Evolutionary conservation across 2,329 filamentous ascomycete genomes (phyloP).

Genomic region (Penicillium sp.): DNA sequence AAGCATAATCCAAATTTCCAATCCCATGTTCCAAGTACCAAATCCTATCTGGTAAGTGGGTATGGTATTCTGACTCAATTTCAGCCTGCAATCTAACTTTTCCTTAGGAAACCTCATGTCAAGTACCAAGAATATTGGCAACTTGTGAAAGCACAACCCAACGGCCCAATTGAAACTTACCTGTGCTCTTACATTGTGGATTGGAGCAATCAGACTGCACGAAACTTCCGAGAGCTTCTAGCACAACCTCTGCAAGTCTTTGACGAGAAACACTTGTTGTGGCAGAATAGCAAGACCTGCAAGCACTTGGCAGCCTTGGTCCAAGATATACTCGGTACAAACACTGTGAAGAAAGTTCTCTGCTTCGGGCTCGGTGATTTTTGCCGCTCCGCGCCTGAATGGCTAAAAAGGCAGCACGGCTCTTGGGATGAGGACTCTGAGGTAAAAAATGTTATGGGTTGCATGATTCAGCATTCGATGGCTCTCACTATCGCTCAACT

Average conservation of each 20-base stretch:
- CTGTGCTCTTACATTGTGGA: conserved; percentile 22
- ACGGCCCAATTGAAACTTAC: conserved; percentile 18
- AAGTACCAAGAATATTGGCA: conserved; percentile 23
- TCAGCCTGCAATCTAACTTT: conserved; percentile 13
- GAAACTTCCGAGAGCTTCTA: conserved; percentile 21
- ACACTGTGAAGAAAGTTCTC: conserved; percentile 18
- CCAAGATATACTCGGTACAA: conserved; percentile 13
- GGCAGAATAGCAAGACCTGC: conserved; percentile 20
- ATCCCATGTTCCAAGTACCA: conserved; percentile 19
- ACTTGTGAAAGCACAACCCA: conserved; percentile 19
- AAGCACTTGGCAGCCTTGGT: conserved; percentile 14
- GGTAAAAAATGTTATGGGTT: conserved; percentile 11
- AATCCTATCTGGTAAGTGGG: conserved; percentile 23
- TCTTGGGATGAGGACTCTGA: conserved; percentile 15
- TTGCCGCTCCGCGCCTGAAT: conserved; percentile 19
- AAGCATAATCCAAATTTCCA: conserved; percentile 20
- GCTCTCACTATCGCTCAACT: conserved; percentile 22
- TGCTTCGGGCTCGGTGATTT: conserved; percentile 23
- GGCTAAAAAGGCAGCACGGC: conserved; percentile 15
- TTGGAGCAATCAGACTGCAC: conserved; percentile 20
- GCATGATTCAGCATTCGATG: conserved; percentile 22
- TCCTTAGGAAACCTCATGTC: conserved; percentile 18
- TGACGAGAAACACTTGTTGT: conserved; percentile 17
- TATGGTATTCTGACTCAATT: conserved; percentile 12
- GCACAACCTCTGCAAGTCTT: conserved; percentile 19